Percentiles rank a stretch among this genome's conserved stretches.
phyloP scores from a whole-genome alignment of 1,284 basidiomycete genomes.

The Leccinum fuscescens region DNA sequence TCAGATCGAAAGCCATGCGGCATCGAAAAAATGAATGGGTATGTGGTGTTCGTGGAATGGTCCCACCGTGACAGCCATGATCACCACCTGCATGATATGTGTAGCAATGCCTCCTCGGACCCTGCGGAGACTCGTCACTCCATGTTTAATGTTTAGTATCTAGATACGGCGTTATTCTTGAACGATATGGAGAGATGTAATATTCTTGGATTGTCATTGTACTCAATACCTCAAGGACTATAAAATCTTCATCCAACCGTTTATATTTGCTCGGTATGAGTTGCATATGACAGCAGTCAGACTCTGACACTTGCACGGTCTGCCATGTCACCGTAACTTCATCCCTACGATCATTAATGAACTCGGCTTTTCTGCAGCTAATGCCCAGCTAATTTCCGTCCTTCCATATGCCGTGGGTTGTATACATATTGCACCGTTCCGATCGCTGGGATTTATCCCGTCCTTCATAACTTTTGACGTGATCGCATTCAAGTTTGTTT shows the following conservation, averaged over 20 bases:
- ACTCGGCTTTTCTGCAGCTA: neutral
- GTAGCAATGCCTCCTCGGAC: neutral
- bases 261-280: neutral
- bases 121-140: neutral
- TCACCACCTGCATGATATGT: neutral
- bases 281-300: too few relatives aligned
- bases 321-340: neutral
- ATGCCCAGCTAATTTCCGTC: neutral
- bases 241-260: neutral
- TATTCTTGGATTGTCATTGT: neutral
- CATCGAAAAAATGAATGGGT: slow-evolving; percentile 37
- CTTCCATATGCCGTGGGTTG: neutral
- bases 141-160: neutral
- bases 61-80: neutral
- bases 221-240: neutral
- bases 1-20: slow-evolving; percentile 11
- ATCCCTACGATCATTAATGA: neutral
- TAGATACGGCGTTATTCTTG: neutral
- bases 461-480: neutral
- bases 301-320: neutral
- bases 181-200: neutral
- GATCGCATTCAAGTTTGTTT: neutral
- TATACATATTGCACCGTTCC: neutral
- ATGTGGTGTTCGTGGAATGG: slow-evolving; percentile 1
- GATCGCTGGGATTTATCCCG: neutral